Conservation (phyloP, 129 eudicot species). For the Artemisia argyi region DNA sequence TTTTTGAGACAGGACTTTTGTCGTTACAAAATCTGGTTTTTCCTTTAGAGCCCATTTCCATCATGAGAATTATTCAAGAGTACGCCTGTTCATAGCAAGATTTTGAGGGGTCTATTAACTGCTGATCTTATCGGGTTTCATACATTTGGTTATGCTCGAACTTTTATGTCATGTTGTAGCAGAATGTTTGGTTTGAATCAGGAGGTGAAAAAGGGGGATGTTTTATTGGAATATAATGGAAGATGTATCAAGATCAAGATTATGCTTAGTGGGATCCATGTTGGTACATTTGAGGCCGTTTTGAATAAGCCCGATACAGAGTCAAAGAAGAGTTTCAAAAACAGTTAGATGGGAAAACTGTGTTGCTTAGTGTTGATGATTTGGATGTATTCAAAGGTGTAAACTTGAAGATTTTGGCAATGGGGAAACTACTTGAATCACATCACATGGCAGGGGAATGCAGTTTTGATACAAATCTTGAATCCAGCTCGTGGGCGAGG, state of each 20-base stretch:
- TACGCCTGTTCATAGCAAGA: conserved; percentile 49
- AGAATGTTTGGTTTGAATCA: conserved; percentile 54
- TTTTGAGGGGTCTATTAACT: conserved; percentile 50
- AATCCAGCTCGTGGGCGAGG: no score
- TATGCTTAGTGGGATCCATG: no score
- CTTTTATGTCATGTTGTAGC: conserved; percentile 57
- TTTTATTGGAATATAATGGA: conserved; percentile 46
- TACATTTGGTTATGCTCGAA: conserved; percentile 46
- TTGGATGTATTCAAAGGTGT: no score
- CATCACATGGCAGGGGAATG: no score
- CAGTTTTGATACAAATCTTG: no score
- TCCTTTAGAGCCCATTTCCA: conserved; percentile 63
- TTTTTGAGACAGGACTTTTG: conserved; percentile 55
- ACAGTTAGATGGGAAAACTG: no score
- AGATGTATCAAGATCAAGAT: conserved; percentile 48
- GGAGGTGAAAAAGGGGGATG: conserved; percentile 58
- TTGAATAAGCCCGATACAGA: no score
- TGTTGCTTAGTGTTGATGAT: no score
- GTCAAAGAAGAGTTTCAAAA: no score
- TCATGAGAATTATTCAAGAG: conserved; percentile 62
- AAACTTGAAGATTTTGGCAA: no score
- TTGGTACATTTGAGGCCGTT: no score
- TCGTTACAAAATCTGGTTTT: conserved; percentile 55
- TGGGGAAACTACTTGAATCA: no score
- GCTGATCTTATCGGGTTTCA: conserved; percentile 56